Conservation (phyloP, 768 basidiomycete genomes). For the Hebeloma cylindrosporum region DNA sequence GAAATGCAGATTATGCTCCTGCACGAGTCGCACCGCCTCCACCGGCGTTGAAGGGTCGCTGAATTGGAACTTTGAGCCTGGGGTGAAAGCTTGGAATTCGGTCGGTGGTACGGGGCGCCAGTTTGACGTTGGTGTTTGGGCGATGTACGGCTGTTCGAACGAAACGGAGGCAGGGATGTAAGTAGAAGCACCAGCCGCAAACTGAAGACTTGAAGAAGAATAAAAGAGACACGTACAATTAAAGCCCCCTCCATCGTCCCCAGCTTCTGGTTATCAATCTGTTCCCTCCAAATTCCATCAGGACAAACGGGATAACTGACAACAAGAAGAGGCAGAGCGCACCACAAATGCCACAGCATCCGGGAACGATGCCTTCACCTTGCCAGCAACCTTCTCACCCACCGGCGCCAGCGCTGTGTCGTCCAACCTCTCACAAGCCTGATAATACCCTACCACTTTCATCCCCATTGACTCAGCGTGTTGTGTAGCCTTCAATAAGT, state of each 20-base stretch:
- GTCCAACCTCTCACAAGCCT: slow-evolving; percentile 65
- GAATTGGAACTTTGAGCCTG: slow-evolving; percentile 48
- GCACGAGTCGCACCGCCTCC: slow-evolving; percentile 50
- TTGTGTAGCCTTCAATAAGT: slow-evolving; percentile 47
- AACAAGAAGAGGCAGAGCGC: slow-evolving; percentile 23
- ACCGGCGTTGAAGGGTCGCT: slow-evolving; percentile 43
- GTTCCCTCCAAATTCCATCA: not conserved
- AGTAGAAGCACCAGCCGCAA: not conserved
- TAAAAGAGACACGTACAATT: slow-evolving; percentile 44
- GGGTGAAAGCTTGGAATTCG: slow-evolving; percentile 41
- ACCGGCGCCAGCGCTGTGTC: slow-evolving; percentile 63
- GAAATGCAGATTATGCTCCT: slow-evolving; percentile 49
- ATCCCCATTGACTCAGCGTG: slow-evolving; percentile 56
- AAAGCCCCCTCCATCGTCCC: slow-evolving; percentile 53
- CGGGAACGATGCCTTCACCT: slow-evolving; percentile 52
- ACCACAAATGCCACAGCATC: slow-evolving; percentile 74
- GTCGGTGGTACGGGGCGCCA: slow-evolving; percentile 53
- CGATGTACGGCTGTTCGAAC: slow-evolving; percentile 12
- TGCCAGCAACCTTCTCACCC: slow-evolving; percentile 60
- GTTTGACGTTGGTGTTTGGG: slow-evolving; percentile 30
- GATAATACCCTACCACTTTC: slow-evolving; percentile 71
- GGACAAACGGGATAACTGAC: slow-evolving; percentile 9
- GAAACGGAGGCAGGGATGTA: too few species aligned
- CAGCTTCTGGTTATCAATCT: slow-evolving; percentile 65
- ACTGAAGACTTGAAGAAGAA: not conserved